Evolutionary conservation across 352 stramenopile species (phyloP).

Genomic region (Elongisporangium undulatum): DNA sequence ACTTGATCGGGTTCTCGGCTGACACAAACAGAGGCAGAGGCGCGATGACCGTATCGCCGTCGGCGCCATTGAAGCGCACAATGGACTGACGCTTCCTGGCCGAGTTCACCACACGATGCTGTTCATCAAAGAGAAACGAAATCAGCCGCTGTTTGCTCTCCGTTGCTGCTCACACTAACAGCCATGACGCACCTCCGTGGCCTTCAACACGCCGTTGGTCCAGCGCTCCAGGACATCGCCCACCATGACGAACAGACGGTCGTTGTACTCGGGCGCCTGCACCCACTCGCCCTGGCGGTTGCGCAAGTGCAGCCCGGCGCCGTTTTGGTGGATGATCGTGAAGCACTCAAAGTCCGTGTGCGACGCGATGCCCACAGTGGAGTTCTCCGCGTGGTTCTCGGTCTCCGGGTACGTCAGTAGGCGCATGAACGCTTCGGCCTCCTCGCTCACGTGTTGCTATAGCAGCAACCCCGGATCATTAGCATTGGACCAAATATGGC

Average conservation of each 20-base stretch:
- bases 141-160: neutral
- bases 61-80: slow-evolving; percentile 76
- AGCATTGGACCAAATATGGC: too few species aligned
- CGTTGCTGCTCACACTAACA: neutral
- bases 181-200: slow-evolving; percentile 51
- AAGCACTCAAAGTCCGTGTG: slow-evolving; percentile 87
- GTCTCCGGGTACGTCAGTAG: slow-evolving; percentile 69
- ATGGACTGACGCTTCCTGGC: slow-evolving; percentile 77
- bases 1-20: slow-evolving; percentile 42
- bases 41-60: slow-evolving; percentile 66
- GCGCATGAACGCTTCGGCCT: slow-evolving; percentile 75
- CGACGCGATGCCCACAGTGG: slow-evolving; percentile 70
- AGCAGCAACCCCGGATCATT: slow-evolving; percentile 9
- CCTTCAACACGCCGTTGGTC: slow-evolving; percentile 70
- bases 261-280: slow-evolving; percentile 60
- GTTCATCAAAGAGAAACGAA: neutral
- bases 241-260: slow-evolving; percentile 78
- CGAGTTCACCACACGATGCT: slow-evolving; percentile 79
- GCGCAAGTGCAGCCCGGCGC: slow-evolving; percentile 57
- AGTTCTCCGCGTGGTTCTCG: slow-evolving; percentile 37
- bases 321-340: slow-evolving; percentile 84
- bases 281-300: slow-evolving; percentile 61
- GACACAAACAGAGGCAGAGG: slow-evolving; percentile 60
- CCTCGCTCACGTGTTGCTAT: slow-evolving; percentile 65
- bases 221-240: slow-evolving; percentile 79